phyloP scores from a whole-genome alignment of 441 rosid genomes.

The Croton setiger region DNA sequence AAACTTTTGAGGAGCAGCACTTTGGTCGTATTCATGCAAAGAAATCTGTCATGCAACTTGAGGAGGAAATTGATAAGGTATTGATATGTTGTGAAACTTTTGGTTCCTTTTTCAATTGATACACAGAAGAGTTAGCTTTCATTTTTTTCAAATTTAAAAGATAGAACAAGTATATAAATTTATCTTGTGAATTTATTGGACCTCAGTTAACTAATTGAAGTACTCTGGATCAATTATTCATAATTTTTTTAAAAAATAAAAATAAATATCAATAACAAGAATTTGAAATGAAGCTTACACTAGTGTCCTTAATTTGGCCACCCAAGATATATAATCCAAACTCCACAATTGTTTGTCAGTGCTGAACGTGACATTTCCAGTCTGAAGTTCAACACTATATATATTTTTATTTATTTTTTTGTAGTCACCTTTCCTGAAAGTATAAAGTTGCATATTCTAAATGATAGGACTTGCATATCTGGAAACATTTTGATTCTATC shows the following conservation, averaged over 20 bases:
- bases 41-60: constrained; percentile 70
- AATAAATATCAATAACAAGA: no score
- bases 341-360: neutral
- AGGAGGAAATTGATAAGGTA: constrained; percentile 87
- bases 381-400: neutral
- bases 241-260: no score
- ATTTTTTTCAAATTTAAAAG: neutral
- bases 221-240: neutral
- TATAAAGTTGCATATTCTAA: neutral
- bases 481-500: constrained; percentile 16
- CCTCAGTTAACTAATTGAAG: no score
- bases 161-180: neutral
- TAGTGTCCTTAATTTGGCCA: no score
- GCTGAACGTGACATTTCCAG: constrained; percentile 5
- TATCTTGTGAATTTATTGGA: no score
- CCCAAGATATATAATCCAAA: no score
- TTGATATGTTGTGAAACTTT: neutral
- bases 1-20: constrained; percentile 81
- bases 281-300: no score
- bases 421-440: neutral
- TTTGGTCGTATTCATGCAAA: constrained; percentile 94
- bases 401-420: neutral
- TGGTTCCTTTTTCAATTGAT: neutral
- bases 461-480: neutral
- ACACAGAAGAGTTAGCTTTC: neutral